Evolutionary conservation across 495 filamentous ascomycete species (phyloP).

Genomic region (Penicillium paradoxum): DNA sequence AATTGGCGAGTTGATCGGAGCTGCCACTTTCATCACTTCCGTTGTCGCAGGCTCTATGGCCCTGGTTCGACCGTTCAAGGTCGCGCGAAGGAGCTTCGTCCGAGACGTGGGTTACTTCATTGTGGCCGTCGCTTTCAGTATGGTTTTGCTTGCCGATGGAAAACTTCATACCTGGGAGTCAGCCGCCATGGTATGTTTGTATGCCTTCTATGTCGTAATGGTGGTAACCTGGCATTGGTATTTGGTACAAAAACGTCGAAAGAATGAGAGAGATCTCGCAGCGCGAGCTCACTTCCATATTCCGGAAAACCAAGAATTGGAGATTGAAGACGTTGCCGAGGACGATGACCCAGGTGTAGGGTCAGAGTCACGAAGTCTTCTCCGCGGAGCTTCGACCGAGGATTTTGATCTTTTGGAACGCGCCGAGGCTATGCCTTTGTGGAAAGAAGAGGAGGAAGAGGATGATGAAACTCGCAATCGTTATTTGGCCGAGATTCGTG

Average conservation of each 20-base stretch:
- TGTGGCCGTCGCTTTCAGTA: conserved; percentile 78
- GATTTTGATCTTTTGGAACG: conserved; percentile 74
- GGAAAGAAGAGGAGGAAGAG: conserved; percentile 49
- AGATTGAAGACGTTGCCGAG: conserved; percentile 62
- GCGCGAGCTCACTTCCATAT: conserved; percentile 70
- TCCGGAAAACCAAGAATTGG: conserved; percentile 63
- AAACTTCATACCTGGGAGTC: conserved; percentile 85
- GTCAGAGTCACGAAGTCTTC: conserved; percentile 47
- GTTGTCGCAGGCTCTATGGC: conserved; percentile 99
- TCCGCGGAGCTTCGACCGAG: conserved; percentile 48
- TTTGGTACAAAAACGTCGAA: conserved; percentile 53
- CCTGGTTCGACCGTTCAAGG: conserved; percentile 84
- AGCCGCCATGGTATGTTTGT: conserved; percentile 82
- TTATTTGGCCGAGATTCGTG: conserved; percentile 77
- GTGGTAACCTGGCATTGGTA: conserved; percentile 95
- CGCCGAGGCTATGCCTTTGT: conserved; percentile 41
- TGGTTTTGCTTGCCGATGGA: conserved; percentile 83
- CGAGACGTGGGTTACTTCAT: conserved; percentile 94
- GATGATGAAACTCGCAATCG: conserved; percentile 68
- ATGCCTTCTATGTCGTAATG: conserved; percentile 81
- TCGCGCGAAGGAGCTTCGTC: conserved; percentile 81
- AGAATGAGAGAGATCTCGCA: conserved; percentile 58
- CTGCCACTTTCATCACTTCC: conserved; percentile 92
- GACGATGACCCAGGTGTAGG: conserved; percentile 64
- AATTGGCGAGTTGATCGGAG: conserved; percentile 91